These are phyloP conservation scores for Aspergillus sparsus DNA, from an alignment of 495 filamentous ascomycete species.

Conservation along the genomic window DNA sequence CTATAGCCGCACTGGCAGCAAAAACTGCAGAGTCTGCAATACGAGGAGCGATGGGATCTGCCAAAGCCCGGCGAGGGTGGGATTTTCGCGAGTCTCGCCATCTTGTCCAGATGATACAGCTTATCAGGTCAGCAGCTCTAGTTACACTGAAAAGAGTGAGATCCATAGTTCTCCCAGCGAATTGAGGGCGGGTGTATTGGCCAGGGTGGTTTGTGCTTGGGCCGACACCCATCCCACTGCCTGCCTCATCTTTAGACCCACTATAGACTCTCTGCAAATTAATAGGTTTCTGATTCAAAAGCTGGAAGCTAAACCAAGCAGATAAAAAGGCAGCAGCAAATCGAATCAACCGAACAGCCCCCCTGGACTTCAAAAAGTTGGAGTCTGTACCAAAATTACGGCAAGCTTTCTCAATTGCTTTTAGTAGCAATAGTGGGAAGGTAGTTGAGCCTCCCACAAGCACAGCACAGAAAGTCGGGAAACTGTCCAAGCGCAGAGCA, in stretches of 20 bases:
- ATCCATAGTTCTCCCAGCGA: constrained; percentile 81
- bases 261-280: constrained; percentile 20
- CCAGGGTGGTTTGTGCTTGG: constrained; percentile 39
- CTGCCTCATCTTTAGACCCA: constrained; percentile 7
- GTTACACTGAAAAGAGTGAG: constrained; percentile 79
- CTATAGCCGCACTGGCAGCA: constrained; percentile 69
- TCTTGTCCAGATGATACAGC: constrained; percentile 65
- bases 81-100: constrained; percentile 34
- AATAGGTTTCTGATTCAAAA: constrained; percentile 46
- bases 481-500: constrained; percentile 52
- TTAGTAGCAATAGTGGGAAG: constrained; percentile 50
- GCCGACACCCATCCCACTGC: constrained; percentile 30
- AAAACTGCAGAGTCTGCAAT: constrained; percentile 73
- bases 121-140: constrained; percentile 71
- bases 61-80: constrained; percentile 49
- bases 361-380: constrained; percentile 22
- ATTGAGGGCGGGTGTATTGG: constrained; percentile 28
- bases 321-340: constrained; percentile 47
- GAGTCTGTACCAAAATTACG: constrained; percentile 22
- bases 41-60: constrained; percentile 52
- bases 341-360: constrained; percentile 34
- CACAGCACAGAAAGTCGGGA: constrained; percentile 79
- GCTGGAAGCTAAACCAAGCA: constrained; percentile 48
- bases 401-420: constrained; percentile 31
- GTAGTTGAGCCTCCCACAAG: constrained; percentile 76